These are phyloP conservation scores for Phytophthora tentaculata DNA, from an alignment of 352 stramenopile genomes.

Conservation along the genomic window DNA sequence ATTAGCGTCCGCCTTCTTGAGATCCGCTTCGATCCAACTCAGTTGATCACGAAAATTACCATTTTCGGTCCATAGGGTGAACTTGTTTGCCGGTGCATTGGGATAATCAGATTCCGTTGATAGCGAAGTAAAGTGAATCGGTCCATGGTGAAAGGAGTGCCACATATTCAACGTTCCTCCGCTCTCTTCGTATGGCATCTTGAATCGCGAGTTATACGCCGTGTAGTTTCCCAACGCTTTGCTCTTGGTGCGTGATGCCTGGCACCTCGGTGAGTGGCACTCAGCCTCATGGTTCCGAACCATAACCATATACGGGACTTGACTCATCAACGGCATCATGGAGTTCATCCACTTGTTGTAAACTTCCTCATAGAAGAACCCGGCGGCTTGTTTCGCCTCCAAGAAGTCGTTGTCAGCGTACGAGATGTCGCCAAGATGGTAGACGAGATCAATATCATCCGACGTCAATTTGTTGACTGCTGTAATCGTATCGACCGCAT, in stretches of 20 bases:
- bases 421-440: neutral
- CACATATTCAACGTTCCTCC: neutral
- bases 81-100: neutral
- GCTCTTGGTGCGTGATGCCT: neutral
- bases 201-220: neutral
- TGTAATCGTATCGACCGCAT: neutral
- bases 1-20: neutral
- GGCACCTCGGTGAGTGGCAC: neutral
- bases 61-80: neutral
- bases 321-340: neutral
- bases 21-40: neutral
- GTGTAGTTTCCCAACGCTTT: neutral
- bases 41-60: neutral
- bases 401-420: neutral
- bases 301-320: neutral
- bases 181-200: neutral
- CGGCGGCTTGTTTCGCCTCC: neutral
- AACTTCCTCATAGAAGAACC: conserved; percentile 1
- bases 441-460: neutral
- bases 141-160: conserved; percentile 1
- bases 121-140: conserved; percentile 1
- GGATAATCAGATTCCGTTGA: neutral
- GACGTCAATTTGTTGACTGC: neutral
- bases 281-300: neutral
- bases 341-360: conserved; percentile 3